Evolutionary conservation across 148 eudicot genomes (phyloP), one percentile per base, ranked within the genome.

Genomic region (Beta vulgaris): DNA sequence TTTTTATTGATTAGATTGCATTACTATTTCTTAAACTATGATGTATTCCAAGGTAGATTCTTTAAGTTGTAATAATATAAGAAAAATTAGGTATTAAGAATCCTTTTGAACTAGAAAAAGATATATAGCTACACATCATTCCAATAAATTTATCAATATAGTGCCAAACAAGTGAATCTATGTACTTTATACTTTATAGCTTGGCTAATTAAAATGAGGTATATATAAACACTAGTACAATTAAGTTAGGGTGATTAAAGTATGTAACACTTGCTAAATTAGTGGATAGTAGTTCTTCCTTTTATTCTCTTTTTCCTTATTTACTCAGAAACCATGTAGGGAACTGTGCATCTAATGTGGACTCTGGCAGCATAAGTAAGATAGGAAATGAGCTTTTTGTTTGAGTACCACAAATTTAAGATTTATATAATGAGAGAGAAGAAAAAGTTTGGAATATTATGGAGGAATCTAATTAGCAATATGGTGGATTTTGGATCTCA

Each of bases 161-260:
- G 61, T 68, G 79, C 68, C 79, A 68, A 76, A 76, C 14, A 5
- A 55, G 66, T 55, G 73, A 68, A 76, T 68, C 67, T 76, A 40
- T 23, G 57, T 25, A 48, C 61, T 66, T 75, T 64, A 9, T 64
- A 74, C n/a, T n/a, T n/a, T 48, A 39, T 36, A 25, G 46, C 53
- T 32, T 66, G 12, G 6, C 12, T 51, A 51, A 51, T 51, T 21
- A 46, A 46, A 31, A 67, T 67, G 19, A 13, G 51, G 36, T 32
- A 29, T 14, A 21, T 10, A 63, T 21, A 21, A 29, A 4, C 16
- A 29, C 31, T 60, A 18, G 62, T 26, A 39, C 35, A 6, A n/a
- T 23, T n/a, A 63, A 60, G 2, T 40, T 43, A 42, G 31, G 46
- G 23, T 40, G 16, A 42, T 67, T 13, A 67, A 23, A 40, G 1